Evolutionary conservation across 73 alveolate species (phyloP).

Genomic region (Symbiodinium pilosum): DNA sequence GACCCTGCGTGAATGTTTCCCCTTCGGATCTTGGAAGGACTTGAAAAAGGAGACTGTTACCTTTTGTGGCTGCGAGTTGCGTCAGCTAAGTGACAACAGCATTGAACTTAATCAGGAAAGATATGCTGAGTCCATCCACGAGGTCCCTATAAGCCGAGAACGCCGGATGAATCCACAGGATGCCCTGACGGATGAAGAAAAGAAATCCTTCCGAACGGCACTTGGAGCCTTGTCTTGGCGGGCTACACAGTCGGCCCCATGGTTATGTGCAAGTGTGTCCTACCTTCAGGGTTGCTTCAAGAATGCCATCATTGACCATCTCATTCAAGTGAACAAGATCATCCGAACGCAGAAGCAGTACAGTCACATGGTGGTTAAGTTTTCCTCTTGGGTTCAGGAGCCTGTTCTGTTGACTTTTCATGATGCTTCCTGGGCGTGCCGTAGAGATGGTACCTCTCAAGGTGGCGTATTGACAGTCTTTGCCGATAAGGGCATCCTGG

Average conservation of each 20-base stretch:
- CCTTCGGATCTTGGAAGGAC: neutral
- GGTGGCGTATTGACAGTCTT: neutral
- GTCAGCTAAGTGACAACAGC: neutral
- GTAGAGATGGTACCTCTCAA: neutral
- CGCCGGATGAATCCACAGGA: neutral
- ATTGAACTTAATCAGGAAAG: neutral
- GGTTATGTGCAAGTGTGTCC: conserved; percentile 5
- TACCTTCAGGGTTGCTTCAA: neutral
- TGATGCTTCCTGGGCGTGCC: neutral
- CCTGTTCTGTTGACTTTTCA: conserved; percentile 4
- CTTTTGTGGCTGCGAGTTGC: conserved; percentile 20
- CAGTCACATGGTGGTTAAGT: neutral
- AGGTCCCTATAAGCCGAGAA: neutral
- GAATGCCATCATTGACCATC: neutral
- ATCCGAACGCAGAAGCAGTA: neutral
- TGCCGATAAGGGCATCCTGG: neutral
- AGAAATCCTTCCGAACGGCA: too few relatives aligned
- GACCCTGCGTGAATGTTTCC: neutral
- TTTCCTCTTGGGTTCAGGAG: neutral
- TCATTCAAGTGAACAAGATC: neutral
- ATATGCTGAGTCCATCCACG: neutral
- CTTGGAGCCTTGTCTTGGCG: conserved; percentile 22
- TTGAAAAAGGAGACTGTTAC: neutral
- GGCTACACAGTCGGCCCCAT: neutral
- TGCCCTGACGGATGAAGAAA: too few relatives aligned